Base-by-base conservation (phyloP, 352 stramenopile genomes). In the Phytophthora megakarya region DNA sequence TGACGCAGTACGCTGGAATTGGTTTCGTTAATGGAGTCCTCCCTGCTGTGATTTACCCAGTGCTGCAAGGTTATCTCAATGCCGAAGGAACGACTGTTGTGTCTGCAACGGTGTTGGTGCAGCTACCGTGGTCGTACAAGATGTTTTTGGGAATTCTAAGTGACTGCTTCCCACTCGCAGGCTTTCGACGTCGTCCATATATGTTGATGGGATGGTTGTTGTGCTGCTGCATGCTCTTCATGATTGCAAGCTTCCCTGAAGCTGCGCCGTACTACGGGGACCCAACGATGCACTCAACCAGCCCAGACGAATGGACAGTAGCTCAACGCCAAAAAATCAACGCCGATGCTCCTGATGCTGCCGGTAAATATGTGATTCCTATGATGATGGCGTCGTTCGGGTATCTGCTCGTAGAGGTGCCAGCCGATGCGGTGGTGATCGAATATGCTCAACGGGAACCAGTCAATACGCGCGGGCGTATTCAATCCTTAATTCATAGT, bases 351-450 rank as follows among this genome's bases (percentile, higher is more conserved):
- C 67, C 70, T 3, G 62, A 82, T 59, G 61, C 66, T 2, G 78
- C 74, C 0, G 68, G 67, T 8, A 72, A 75, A 38, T 86, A 82
- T 40, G 69, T 90, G 28, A 64, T 88, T 19, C 73, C 70, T 10
- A 87, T 89, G 79, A 88, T 88, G 79, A 57, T 90, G 25, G 77
- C 80, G 9, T 65, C 77, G 1, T 81, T 88, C 49, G 81, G 81
- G 1, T 90, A 84, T 44, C 33, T 90, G 22, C 32, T 87, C 11
- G 55, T 71, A 3, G 79, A 90, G 28, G 78, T 86, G 11, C 64
- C 78, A 2, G 67, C 75, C 12, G 81, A 88, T 23, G 77, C 84
- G 9, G 70, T 89, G 28, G 70, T 88, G 19, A 78, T 92, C 11
- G 79, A 91, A 56, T 70, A 76, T 26, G 68, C 75, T 22, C 67